Percentiles rank a stretch among this genome's conserved stretches.
Evolutionary conservation across 495 filamentous ascomycete genomes (phyloP).

Genomic region (Thermochaetoides thermophila): DNA sequence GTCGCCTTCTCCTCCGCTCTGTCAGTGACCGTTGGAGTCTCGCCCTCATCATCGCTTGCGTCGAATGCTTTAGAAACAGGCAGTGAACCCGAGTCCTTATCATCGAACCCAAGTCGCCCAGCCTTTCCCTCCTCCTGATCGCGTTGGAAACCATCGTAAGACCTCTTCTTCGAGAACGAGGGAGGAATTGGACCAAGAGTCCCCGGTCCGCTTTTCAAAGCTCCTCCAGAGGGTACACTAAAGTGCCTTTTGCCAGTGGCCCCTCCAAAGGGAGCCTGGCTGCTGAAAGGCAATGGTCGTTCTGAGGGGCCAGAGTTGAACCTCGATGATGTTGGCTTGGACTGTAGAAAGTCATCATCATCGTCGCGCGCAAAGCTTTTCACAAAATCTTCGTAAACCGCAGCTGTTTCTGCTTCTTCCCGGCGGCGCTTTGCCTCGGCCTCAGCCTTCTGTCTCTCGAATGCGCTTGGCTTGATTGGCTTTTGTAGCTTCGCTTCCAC

Average conservation of each 20-base stretch:
- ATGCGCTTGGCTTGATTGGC: constrained; percentile 74
- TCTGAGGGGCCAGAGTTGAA: constrained; percentile 24
- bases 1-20: constrained; percentile 54
- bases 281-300: constrained; percentile 18
- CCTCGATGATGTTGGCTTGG: constrained; percentile 13
- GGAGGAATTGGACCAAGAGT: constrained; percentile 52
- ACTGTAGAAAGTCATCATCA: constrained; percentile 14
- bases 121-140: constrained; percentile 21
- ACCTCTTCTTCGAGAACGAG: constrained; percentile 32
- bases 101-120: constrained; percentile 21
- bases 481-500: constrained; percentile 70
- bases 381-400: constrained; percentile 80
- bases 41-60: constrained; percentile 31
- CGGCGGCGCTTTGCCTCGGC: constrained; percentile 80
- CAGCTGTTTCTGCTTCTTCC: constrained; percentile 79
- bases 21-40: constrained; percentile 14
- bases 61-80: constrained; percentile 27
- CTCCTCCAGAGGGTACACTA: constrained; percentile 16
- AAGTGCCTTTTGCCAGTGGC: constrained; percentile 33
- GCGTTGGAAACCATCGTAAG: constrained; percentile 25
- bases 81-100: constrained; percentile 16
- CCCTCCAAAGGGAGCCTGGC: constrained; percentile 22
- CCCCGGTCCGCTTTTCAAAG: constrained; percentile 55
- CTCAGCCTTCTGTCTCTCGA: constrained; percentile 85
- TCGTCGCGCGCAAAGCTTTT: constrained; percentile 75